phyloP scores from a whole-genome alignment of 106 monocot species.

The Alisma plantagoaquatica region DNA sequence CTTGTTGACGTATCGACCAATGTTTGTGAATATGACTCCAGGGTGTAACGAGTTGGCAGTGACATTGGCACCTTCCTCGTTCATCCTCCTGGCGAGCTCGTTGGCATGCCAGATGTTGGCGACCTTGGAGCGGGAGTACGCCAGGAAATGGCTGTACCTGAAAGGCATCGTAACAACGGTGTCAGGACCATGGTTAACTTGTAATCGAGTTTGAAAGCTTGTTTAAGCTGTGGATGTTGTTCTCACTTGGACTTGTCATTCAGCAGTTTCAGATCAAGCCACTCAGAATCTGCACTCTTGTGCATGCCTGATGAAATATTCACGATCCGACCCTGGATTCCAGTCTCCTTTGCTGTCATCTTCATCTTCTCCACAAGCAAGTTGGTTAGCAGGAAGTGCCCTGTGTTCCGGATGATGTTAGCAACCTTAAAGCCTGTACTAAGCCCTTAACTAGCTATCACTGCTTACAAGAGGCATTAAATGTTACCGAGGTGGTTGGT shows the following conservation, averaged over 20 bases:
- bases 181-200: too few species aligned
- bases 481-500: slow-evolving; percentile 73
- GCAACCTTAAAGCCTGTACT: too few species aligned
- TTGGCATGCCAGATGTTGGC: slow-evolving; percentile 84
- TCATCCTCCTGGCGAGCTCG: slow-evolving; percentile 43
- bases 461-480: neutral
- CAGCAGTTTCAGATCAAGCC: slow-evolving; percentile 40
- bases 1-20: slow-evolving; percentile 24
- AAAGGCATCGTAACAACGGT: neutral
- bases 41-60: slow-evolving; percentile 83
- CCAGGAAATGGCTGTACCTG: slow-evolving; percentile 47
- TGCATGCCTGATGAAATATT: slow-evolving; percentile 67
- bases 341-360: slow-evolving; percentile 70
- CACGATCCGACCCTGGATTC: slow-evolving; percentile 74
- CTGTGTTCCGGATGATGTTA: too few species aligned
- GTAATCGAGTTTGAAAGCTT: too few species aligned
- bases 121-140: slow-evolving; percentile 57
- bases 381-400: slow-evolving; percentile 68
- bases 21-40: slow-evolving; percentile 51
- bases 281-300: slow-evolving; percentile 28
- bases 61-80: slow-evolving; percentile 72
- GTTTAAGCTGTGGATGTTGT: too few species aligned
- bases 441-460: neutral
- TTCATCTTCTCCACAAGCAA: slow-evolving; percentile 76
- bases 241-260: slow-evolving; percentile 53